Percentiles rank a stretch among this genome's conserved stretches.
These are phyloP conservation scores for Cutaneotrichosporon cutaneum DNA, from an alignment of 1,284 basidiomycete genomes.

Conservation along the genomic window DNA sequence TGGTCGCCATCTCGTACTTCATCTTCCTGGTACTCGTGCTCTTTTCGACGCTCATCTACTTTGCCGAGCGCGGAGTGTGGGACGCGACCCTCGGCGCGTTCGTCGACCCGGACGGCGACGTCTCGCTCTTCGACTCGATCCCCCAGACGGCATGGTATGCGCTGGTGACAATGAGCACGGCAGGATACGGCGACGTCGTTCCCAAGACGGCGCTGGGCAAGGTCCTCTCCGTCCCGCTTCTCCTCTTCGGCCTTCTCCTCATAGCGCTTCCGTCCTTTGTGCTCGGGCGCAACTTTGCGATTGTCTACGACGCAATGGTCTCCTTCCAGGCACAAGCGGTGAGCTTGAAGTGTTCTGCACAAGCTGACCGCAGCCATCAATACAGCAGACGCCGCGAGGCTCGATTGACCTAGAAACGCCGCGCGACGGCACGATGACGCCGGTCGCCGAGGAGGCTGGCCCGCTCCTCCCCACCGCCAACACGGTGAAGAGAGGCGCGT, in stretches of 20 bases:
- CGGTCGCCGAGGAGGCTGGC: constrained; percentile 5
- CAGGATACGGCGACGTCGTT: constrained; percentile 72
- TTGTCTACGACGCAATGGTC: constrained; percentile 75
- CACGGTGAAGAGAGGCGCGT: background rate
- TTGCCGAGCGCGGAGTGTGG: constrained; percentile 83
- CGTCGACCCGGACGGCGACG: constrained; percentile 75
- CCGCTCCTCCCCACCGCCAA: constrained; percentile 8
- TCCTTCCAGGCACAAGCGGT: constrained; percentile 7
- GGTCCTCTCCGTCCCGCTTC: constrained; percentile 74
- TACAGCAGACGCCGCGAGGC: constrained; percentile 5
- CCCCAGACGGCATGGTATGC: constrained; percentile 72
- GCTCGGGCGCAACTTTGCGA: constrained; percentile 80
- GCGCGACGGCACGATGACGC: constrained; percentile 1
- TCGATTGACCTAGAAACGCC: background rate
- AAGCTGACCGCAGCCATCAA: constrained; percentile 6
- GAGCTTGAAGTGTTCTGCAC: background rate
- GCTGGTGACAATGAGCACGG: constrained; percentile 56
- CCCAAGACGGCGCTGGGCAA: constrained; percentile 78
- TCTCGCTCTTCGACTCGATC: constrained; percentile 62
- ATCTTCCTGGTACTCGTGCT: constrained; percentile 80
- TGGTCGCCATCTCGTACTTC: constrained; percentile 82
- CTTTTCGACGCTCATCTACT: constrained; percentile 82
- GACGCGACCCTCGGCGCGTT: constrained; percentile 73
- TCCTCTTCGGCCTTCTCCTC: constrained; percentile 77
- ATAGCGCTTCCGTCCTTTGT: constrained; percentile 87